Evolutionary conservation across 305 asterid genomes (phyloP).

Genomic region (Fraxinus dipetala): DNA sequence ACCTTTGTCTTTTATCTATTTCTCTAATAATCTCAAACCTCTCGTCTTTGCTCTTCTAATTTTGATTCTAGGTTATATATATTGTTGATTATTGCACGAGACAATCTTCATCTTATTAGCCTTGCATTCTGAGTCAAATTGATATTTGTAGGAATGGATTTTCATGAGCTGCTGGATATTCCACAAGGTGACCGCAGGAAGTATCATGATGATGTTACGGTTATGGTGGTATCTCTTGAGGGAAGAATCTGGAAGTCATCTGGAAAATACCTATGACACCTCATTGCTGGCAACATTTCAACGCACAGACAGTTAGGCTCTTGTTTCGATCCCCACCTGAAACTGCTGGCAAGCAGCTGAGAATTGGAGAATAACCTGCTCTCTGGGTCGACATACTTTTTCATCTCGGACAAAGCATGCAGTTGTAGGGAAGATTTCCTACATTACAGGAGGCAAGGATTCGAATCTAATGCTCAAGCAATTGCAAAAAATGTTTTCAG

Average conservation of each 20-base stretch:
- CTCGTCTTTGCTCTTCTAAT: background rate
- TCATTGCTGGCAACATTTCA: background rate
- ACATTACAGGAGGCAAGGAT: slow-evolving; percentile 22
- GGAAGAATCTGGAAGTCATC: slow-evolving; percentile 97
- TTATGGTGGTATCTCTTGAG: slow-evolving; percentile 93
- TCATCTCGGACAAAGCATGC: background rate
- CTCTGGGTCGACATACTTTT: slow-evolving; percentile 6
- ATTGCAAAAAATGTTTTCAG: slow-evolving; percentile 30
- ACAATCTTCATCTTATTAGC: background rate
- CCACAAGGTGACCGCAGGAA: slow-evolving; percentile 96
- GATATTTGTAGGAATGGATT: slow-evolving; percentile 70
- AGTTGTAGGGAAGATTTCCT: slow-evolving; percentile 20
- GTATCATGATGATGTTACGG: slow-evolving; percentile 97
- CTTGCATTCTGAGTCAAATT: slow-evolving; percentile 18
- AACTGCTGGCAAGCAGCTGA: slow-evolving; percentile 1
- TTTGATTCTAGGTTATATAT: background rate
- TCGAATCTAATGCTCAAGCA: slow-evolving; percentile 32
- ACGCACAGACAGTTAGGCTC: background rate
- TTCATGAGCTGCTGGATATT: slow-evolving; percentile 90
- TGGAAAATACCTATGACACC: slow-evolving; percentile 72
- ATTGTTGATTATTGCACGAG: background rate
- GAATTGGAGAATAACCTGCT: background rate
- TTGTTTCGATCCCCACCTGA: slow-evolving; percentile 8
- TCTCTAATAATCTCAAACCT: background rate
- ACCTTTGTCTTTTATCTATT: background rate